These are phyloP conservation scores for Metschnikowia matae DNA, from an alignment of 805 yeast genomes.

Conservation along the genomic window DNA sequence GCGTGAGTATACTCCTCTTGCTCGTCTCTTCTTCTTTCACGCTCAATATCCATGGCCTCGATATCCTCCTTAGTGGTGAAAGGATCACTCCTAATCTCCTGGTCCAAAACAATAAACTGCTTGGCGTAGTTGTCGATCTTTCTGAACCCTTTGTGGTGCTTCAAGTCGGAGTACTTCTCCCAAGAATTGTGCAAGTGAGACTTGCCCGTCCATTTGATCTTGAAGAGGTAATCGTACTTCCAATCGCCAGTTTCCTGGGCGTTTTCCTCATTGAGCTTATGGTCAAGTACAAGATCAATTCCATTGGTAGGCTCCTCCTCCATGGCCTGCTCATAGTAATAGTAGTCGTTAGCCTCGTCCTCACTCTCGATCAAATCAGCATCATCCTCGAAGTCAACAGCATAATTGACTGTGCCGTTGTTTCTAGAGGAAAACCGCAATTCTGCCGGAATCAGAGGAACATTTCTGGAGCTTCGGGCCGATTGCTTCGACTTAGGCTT, in stretches of 20 bases:
- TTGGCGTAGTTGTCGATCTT: conserved; percentile 87
- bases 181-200: conserved; percentile 95
- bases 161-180: conserved; percentile 63
- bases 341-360: conserved; percentile 30
- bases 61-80: conserved; percentile 84
- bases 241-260: conserved; percentile 47
- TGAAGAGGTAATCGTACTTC: conserved; percentile 53
- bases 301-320: conserved; percentile 32
- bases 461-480: conserved; percentile 10
- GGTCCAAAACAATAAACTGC: conserved; percentile 67
- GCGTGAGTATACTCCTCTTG: conserved; percentile 78
- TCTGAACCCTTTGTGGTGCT: conserved; percentile 67
- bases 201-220: conserved; percentile 80
- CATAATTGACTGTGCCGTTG: conserved; percentile 65
- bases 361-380: conserved; percentile 48
- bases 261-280: conserved; percentile 31
- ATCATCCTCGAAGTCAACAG: conserved; percentile 62
- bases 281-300: conserved; percentile 41
- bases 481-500: conserved; percentile 12
- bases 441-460: conserved; percentile 36
- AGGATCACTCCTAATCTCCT: conserved; percentile 74
- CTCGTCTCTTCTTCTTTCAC: conserved; percentile 79
- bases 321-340: conserved; percentile 30
- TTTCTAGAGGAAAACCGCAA: conserved; percentile 78
- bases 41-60: conserved; percentile 89